Evolutionary conservation across 495 filamentous ascomycete genomes (phyloP).

Genomic region (Neurospora sp.): DNA sequence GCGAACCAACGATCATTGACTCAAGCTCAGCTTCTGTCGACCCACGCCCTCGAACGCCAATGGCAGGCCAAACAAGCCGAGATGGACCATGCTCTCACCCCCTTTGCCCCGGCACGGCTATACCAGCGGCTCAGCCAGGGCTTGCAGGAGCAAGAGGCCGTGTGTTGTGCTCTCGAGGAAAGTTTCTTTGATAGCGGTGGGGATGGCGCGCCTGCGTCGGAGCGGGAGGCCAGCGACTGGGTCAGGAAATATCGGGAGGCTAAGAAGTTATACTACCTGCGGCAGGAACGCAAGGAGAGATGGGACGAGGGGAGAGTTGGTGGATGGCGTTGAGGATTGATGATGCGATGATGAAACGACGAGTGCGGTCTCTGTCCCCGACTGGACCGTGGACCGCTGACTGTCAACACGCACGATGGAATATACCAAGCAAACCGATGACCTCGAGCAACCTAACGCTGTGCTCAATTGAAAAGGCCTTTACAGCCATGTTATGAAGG

Average conservation of each 20-base stretch:
- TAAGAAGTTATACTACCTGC: constrained; percentile 60
- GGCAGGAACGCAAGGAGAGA: constrained; percentile 72
- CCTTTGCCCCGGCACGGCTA: constrained; percentile 73
- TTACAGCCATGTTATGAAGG: neutral
- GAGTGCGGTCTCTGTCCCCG: neutral
- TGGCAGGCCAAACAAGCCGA: constrained; percentile 82
- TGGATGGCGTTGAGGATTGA: constrained; percentile 62
- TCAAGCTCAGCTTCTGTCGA: constrained; percentile 70
- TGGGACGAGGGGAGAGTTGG: constrained; percentile 95
- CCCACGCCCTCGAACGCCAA: constrained; percentile 78
- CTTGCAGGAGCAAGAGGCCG: constrained; percentile 71
- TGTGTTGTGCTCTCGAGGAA: constrained; percentile 76
- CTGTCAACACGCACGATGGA: neutral
- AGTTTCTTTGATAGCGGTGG: constrained; percentile 61
- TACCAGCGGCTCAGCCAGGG: constrained; percentile 69
- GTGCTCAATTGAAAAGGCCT: neutral
- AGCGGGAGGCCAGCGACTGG: constrained; percentile 78
- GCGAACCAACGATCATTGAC: constrained; percentile 51
- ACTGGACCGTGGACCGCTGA: neutral
- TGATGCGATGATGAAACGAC: neutral
- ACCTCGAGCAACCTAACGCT: neutral
- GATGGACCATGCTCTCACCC: constrained; percentile 75
- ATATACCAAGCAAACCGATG: neutral
- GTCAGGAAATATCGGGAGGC: constrained; percentile 67
- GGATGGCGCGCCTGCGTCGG: constrained; percentile 39